These are phyloP conservation scores for Xylariaceae sp. DNA, from an alignment of 2,329 filamentous ascomycete species.

Conservation along the genomic window DNA sequence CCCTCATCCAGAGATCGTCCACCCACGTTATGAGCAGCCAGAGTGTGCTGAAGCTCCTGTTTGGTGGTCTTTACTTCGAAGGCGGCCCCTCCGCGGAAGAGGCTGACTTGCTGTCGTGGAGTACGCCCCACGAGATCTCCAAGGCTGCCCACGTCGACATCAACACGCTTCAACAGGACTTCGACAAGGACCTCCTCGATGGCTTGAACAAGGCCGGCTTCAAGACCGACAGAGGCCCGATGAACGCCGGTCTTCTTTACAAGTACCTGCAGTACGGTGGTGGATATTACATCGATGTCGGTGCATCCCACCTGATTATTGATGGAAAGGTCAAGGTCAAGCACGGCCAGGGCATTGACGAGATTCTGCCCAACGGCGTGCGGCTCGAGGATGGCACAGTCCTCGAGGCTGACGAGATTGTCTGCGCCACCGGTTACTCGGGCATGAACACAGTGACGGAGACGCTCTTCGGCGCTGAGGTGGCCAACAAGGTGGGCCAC, in stretches of 20 bases:
- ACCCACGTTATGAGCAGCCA: slow-evolving; percentile 51
- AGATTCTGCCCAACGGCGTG: slow-evolving; percentile 39
- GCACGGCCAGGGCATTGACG: slow-evolving; percentile 44
- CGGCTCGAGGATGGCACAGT: slow-evolving; percentile 44
- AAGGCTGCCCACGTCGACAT: slow-evolving; percentile 52
- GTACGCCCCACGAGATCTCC: slow-evolving; percentile 52
- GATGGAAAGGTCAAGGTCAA: slow-evolving; percentile 53
- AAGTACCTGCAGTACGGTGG: slow-evolving; percentile 59
- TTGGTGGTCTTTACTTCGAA: slow-evolving; percentile 49
- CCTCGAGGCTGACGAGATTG: slow-evolving; percentile 51
- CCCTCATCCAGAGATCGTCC: slow-evolving; percentile 54
- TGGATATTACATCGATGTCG: slow-evolving; percentile 57
- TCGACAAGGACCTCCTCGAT: slow-evolving; percentile 38
- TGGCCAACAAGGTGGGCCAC: slow-evolving; percentile 53
- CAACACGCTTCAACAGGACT: slow-evolving; percentile 34
- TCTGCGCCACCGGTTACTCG: slow-evolving; percentile 54
- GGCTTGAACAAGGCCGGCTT: slow-evolving; percentile 54
- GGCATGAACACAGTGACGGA: slow-evolving; percentile 62
- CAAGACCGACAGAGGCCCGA: slow-evolving; percentile 50
- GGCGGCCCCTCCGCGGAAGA: slow-evolving; percentile 57
- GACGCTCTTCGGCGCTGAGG: slow-evolving; percentile 55
- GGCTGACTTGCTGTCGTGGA: slow-evolving; percentile 56
- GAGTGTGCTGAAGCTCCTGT: slow-evolving; percentile 46
- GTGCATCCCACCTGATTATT: slow-evolving; percentile 47
- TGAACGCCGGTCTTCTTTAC: slow-evolving; percentile 48